Evolutionary conservation across 2,329 filamentous ascomycete species (phyloP).

Genomic region (Claviceps cyperi): DNA sequence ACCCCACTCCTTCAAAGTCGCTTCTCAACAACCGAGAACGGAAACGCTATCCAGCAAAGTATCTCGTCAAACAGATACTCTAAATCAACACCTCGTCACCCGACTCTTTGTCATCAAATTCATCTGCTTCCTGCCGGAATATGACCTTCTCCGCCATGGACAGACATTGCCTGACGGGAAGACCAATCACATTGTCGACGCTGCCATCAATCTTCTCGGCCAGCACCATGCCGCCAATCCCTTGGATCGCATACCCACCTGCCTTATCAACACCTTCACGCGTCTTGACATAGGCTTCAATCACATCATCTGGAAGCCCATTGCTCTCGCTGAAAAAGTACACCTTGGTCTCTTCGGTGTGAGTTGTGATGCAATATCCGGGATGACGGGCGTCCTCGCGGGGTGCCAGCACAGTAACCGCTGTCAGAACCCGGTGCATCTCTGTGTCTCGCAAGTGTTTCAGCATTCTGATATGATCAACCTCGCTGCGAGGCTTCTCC

Average conservation of each 20-base stretch:
- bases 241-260: conserved; percentile 89
- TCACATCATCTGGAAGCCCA: conserved; percentile 60
- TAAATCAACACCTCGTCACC: conserved; percentile 19
- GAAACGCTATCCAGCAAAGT: neutral
- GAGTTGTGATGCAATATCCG: conserved; percentile 67
- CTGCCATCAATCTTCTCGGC: conserved; percentile 81
- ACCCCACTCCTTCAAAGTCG: neutral
- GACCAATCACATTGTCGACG: conserved; percentile 85
- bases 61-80: neutral
- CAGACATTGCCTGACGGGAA: conserved; percentile 68
- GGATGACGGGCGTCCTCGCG: conserved; percentile 67
- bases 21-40: neutral
- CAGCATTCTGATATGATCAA: conserved; percentile 73
- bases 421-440: conserved; percentile 72
- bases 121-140: conserved; percentile 54
- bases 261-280: conserved; percentile 93
- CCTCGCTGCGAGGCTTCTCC: conserved; percentile 77
- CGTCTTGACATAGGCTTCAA: conserved; percentile 65
- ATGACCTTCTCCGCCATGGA: conserved; percentile 81
- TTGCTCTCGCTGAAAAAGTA: conserved; percentile 55
- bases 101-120: conserved; percentile 32
- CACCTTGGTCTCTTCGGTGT: conserved; percentile 86
- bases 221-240: conserved; percentile 69
- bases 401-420: conserved; percentile 71
- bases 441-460: conserved; percentile 63